Evolutionary conservation across 306 rosid species (phyloP).

Genomic region (Aeschynomene evenia): DNA sequence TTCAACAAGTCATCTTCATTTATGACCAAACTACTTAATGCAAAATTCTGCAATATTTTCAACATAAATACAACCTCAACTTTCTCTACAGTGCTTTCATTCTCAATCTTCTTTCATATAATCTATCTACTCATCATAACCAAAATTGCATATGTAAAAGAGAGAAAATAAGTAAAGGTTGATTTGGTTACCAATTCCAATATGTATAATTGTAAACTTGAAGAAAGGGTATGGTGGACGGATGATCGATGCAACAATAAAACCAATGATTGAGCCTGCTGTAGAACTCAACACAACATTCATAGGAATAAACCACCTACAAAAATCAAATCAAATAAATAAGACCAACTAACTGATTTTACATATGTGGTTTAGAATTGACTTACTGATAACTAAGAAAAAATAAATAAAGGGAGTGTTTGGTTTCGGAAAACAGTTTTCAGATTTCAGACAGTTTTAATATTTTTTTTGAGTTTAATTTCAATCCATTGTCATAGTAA

Average conservation of each 20-base stretch:
- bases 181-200: slow-evolving; percentile 76
- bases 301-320: slow-evolving; percentile 97
- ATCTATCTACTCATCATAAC: too few species aligned
- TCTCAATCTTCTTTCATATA: background rate
- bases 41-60: background rate
- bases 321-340: background rate
- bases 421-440: too few species aligned
- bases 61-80: background rate
- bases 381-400: background rate
- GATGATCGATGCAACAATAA: slow-evolving; percentile 60
- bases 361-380: background rate
- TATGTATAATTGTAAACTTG: slow-evolving; percentile 82
- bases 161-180: slow-evolving; percentile 4
- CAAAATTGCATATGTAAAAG: background rate
- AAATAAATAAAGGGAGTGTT: background rate
- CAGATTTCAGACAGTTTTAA: too few species aligned
- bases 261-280: slow-evolving; percentile 86
- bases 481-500: too few species aligned
- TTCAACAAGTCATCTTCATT: background rate
- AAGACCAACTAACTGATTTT: background rate
- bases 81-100: background rate
- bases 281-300: slow-evolving; percentile 72
- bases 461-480: too few species aligned
- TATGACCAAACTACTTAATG: background rate
- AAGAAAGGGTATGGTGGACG: slow-evolving; percentile 95